phyloP scores from a whole-genome alignment of 1,139 yeast species.

The Protomyces inouyei region DNA sequence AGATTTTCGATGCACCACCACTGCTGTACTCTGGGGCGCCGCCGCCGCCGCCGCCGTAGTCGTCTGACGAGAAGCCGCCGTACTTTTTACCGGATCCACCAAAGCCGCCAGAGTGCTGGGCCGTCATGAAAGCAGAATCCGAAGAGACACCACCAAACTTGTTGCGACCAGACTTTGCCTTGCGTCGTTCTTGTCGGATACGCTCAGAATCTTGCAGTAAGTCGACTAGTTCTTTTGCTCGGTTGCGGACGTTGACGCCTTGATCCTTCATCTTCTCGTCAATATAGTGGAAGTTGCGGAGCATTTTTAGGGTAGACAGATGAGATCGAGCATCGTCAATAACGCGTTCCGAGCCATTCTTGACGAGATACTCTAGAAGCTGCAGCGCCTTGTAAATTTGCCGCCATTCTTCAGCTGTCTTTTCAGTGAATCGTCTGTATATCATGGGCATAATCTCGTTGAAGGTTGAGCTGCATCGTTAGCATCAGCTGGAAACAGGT shows the following conservation, averaged over 20 bases:
- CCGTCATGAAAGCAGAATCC: constrained; percentile 43
- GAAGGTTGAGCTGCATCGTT: constrained; percentile 39
- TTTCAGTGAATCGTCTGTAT: constrained; percentile 73
- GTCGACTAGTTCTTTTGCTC: constrained; percentile 69
- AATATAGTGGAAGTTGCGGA: constrained; percentile 87
- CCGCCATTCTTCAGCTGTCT: constrained; percentile 95
- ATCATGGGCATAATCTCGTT: constrained; percentile 48
- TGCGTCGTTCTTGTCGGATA: constrained; percentile 80
- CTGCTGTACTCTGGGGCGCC: constrained; percentile 47
- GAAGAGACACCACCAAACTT: constrained; percentile 58
- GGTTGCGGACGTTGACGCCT: constrained; percentile 89
- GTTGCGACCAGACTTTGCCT: constrained; percentile 76
- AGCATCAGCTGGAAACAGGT: background rate
- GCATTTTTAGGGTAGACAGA: constrained; percentile 74
- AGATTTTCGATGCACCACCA: constrained; percentile 45
- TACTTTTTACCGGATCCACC: constrained; percentile 38
- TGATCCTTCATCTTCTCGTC: constrained; percentile 94
- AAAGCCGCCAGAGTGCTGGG: constrained; percentile 37
- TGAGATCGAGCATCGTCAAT: constrained; percentile 92
- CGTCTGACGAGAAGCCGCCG: constrained; percentile 44
- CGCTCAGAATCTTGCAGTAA: constrained; percentile 70
- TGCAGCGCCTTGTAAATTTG: constrained; percentile 93
- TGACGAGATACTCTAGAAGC: constrained; percentile 79
- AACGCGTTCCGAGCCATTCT: constrained; percentile 89
- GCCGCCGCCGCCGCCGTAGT: constrained; percentile 44